Base-by-base conservation (phyloP, 495 filamentous ascomycete species). In the Entonaema liquescens region DNA sequence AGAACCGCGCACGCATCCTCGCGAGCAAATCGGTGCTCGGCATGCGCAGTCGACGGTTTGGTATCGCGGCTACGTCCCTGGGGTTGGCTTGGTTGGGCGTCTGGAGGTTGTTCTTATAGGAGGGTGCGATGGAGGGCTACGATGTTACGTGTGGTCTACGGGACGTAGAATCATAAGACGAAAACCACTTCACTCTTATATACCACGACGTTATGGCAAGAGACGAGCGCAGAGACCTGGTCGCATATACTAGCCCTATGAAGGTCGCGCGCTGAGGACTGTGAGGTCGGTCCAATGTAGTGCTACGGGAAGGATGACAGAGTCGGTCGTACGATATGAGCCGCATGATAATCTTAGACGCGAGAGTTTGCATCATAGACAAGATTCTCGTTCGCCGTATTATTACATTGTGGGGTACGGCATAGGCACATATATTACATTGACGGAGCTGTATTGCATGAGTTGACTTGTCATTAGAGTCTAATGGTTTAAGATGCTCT, bases 1-100 rank as follows among this genome's bases (percentile, higher is more conserved):
- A 87, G 70, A 91, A 93, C 75, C 83, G 89, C 74, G 84, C 87
- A 31, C 82, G 83, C 36, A 96, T 97, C 62, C 79, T 91, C 65
- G 83, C 86, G 68, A 90, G 89, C 75, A 85, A 89, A 28, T 89
- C 90, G 26, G 84, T 89, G 72, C 93, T 94, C 76, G 93, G 93
- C 28, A 90, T 97, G 84, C 87, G 87, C 17, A 89, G 86, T 71
- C 84, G 93, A 50, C 84, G 87, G 67, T 72, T 89, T 25, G 92
- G 90, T 36, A 90, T 96, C 66, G 88, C 86, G 15, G 83, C 83
- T n/a, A 90, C 93, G 35, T 92, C 92, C 2, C 82, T 90, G 7
- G 83, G 83, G 1, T 80, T 97, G 49, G 88, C 90, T 7, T 90
- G 88, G 63, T 79, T 94, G 80, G 93, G 93, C 1, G 49, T 84